Evolutionary conservation across 169 alveolate species (phyloP).

Genomic region (Plasmodium billcollinsi): DNA sequence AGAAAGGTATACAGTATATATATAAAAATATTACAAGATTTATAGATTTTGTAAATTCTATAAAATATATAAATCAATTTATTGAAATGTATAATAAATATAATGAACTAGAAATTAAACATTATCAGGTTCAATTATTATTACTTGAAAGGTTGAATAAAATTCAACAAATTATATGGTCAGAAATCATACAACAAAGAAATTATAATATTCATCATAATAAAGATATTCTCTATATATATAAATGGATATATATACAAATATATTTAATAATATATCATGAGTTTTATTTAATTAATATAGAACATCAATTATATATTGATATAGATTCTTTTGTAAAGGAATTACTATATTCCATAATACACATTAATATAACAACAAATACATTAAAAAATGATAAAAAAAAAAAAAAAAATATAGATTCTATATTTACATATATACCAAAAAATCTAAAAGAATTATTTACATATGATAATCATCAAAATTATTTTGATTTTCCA

Average conservation of each 20-base stretch:
- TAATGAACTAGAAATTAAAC: background rate
- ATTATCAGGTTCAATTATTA: conserved; percentile 23
- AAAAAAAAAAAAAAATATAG: background rate
- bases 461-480: conserved; percentile 7
- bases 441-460: conserved; percentile 72
- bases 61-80: conserved; percentile 18
- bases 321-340: conserved; percentile 30
- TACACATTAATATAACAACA: conserved; percentile 7
- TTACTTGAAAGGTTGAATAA: conserved; percentile 1
- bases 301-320: conserved; percentile 57
- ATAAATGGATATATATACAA: conserved; percentile 29
- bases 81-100: conserved; percentile 17
- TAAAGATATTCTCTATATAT: conserved; percentile 12
- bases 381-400: conserved; percentile 44
- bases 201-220: background rate
- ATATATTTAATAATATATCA: conserved; percentile 15
- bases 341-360: conserved; percentile 10
- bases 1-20: conserved; percentile 6
- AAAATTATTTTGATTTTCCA: conserved; percentile 44
- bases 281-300: conserved; percentile 22
- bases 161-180: conserved; percentile 42
- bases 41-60: conserved; percentile 1
- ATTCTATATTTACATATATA: conserved; percentile 30
- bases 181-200: conserved; percentile 20
- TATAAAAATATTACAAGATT: conserved; percentile 23